A percentile compares a stretch with the other conserved stretches of the same genome.
Evolutionary conservation across 2,329 filamentous ascomycete genomes (phyloP).

Genomic region (Fusarium tanahbumbuense): DNA sequence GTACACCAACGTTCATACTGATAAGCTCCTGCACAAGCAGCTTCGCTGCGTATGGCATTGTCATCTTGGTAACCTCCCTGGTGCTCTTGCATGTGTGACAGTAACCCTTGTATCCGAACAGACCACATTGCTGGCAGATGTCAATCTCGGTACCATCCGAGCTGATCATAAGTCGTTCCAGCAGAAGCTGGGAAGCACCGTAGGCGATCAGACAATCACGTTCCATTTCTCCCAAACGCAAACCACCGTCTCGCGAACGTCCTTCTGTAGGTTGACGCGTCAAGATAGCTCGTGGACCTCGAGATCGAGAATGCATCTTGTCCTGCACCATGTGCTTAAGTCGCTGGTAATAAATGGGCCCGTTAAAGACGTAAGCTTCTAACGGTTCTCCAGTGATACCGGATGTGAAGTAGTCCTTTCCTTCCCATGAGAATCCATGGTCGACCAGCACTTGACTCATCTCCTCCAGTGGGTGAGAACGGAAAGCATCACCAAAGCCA

Average conservation of each 20-base stretch:
- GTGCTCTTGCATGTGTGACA: constrained; percentile 93
- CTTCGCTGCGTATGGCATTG: constrained; percentile 97
- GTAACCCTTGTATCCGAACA: constrained; percentile 96
- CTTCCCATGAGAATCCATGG: constrained; percentile 94
- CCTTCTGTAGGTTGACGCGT: constrained; percentile 97
- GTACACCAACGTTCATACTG: constrained; percentile 98
- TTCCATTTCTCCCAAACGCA: constrained; percentile 98
- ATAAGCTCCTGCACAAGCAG: constrained; percentile 94
- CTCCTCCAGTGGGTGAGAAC: constrained; percentile 85
- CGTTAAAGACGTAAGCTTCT: constrained; percentile 97
- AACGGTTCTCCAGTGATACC: constrained; percentile 95
- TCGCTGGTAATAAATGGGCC: constrained; percentile 99
- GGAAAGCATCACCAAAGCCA: constrained; percentile 82
- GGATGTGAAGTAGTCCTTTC: constrained; percentile 95
- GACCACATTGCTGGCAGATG: constrained; percentile 91
- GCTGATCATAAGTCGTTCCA: constrained; percentile 94
- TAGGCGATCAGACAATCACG: constrained; percentile 98
- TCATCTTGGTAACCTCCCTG: constrained; percentile 88
- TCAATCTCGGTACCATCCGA: constrained; percentile 92
- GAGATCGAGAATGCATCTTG: constrained; percentile 97
- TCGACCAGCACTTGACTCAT: constrained; percentile 88
- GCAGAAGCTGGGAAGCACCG: constrained; percentile 88
- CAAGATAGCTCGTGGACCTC: constrained; percentile 89
- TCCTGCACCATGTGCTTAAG: constrained; percentile 99
- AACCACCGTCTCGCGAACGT: constrained; percentile 89